Conservation (phyloP, 2,329 filamentous ascomycete genomes). For the Fusarium paranaense region DNA sequence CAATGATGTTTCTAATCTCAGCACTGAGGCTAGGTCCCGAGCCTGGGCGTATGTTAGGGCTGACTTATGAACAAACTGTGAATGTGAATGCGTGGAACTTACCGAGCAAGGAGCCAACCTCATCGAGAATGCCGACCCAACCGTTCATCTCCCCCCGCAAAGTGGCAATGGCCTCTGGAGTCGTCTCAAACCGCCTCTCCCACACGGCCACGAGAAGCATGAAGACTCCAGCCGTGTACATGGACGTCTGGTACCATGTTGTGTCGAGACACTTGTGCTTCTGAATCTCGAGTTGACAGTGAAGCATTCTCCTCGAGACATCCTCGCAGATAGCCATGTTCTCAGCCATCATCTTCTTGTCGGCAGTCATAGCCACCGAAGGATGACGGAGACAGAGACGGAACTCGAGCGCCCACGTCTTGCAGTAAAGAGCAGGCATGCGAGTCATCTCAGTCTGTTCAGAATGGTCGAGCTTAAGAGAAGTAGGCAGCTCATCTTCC, state of each 20-base stretch:
- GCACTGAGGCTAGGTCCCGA: slow-evolving; percentile 57
- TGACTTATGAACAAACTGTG: neutral
- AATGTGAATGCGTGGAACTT: slow-evolving; percentile 45
- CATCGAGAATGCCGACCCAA: slow-evolving; percentile 76
- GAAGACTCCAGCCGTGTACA: slow-evolving; percentile 80
- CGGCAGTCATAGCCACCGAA: slow-evolving; percentile 67
- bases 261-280: slow-evolving; percentile 78
- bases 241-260: slow-evolving; percentile 80
- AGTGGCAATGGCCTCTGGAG: slow-evolving; percentile 66
- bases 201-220: slow-evolving; percentile 77
- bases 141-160: slow-evolving; percentile 75
- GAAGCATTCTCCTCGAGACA: slow-evolving; percentile 72
- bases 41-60: slow-evolving; percentile 49
- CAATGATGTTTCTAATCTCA: slow-evolving; percentile 61
- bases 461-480: slow-evolving; percentile 63
- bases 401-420: slow-evolving; percentile 67
- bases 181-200: slow-evolving; percentile 72
- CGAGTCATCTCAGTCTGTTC: slow-evolving; percentile 56
- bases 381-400: slow-evolving; percentile 71
- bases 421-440: slow-evolving; percentile 66
- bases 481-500: slow-evolving; percentile 72
- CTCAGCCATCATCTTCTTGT: slow-evolving; percentile 67
- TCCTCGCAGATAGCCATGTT: slow-evolving; percentile 75
- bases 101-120: slow-evolving; percentile 76
- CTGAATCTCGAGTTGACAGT: slow-evolving; percentile 68